A percentile compares a stretch with the other conserved stretches of the same genome.
Conservation (phyloP, 768 basidiomycete genomes). For the Xerocomellus chrysenteron region DNA sequence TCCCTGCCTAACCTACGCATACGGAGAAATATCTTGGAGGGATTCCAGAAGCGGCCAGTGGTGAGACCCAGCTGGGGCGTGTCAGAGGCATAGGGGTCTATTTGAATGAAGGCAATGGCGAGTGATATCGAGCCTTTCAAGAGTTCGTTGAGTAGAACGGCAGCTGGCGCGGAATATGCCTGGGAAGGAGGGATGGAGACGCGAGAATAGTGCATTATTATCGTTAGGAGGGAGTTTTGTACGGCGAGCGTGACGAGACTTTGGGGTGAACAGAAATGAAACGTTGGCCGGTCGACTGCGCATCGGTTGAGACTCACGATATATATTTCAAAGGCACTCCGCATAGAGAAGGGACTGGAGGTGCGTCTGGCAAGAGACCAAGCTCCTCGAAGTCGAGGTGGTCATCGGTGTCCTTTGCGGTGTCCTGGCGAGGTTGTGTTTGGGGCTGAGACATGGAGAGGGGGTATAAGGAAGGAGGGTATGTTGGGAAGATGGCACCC, state of each 20-base stretch:
- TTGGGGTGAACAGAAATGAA: constrained; percentile 26
- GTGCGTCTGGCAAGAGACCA: constrained; percentile 38
- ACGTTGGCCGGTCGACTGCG: constrained; percentile 3
- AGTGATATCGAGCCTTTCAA: constrained; percentile 90
- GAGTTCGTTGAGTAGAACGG: constrained; percentile 92
- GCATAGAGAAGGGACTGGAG: constrained; percentile 53
- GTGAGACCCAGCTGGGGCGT: constrained; percentile 31
- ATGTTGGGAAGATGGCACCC: background rate
- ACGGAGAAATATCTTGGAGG: constrained; percentile 41
- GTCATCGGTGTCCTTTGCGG: constrained; percentile 31
- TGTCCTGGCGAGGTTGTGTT: constrained; percentile 14
- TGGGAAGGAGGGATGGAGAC: constrained; percentile 72
- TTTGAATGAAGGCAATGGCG: constrained; percentile 71
- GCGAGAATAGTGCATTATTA: constrained; percentile 97
- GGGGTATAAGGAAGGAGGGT: constrained; percentile 27
- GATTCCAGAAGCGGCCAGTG: constrained; percentile 37
- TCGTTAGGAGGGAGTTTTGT: constrained; percentile 87
- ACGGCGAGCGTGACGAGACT: constrained; percentile 80
- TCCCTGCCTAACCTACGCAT: constrained; percentile 60
- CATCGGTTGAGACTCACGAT: constrained; percentile 45
- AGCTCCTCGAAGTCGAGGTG: constrained; percentile 48
- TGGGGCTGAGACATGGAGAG: constrained; percentile 24
- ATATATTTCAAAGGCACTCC: constrained; percentile 79
- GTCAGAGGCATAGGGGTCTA: constrained; percentile 41
- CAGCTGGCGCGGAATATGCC: constrained; percentile 89